Conservation (phyloP, 2,329 filamentous ascomycete species). For the Talaromyces islandicus region DNA sequence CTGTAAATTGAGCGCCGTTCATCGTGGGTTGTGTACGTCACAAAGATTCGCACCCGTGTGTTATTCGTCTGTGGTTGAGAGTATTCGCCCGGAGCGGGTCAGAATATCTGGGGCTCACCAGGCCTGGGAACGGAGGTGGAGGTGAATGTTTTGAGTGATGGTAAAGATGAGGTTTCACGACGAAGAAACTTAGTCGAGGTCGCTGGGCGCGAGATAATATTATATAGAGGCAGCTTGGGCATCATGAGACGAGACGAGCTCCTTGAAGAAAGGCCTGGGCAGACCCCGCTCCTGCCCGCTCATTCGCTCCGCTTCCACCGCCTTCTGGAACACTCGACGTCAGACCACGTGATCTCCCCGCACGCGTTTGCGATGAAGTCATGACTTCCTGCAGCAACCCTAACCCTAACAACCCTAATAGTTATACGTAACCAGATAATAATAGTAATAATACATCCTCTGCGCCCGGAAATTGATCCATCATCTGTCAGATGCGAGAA, state of each 20-base stretch:
- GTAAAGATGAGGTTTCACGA: background rate
- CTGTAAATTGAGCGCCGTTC: slow-evolving; percentile 68
- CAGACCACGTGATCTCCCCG: slow-evolving; percentile 7
- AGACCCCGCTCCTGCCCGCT: slow-evolving; percentile 8
- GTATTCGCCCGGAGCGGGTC: background rate
- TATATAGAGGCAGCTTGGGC: slow-evolving; percentile 5
- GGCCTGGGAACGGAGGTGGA: background rate
- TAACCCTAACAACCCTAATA: background rate
- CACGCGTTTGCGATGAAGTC: background rate
- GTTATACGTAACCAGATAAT: too few relatives aligned
- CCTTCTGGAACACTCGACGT: slow-evolving; percentile 11
- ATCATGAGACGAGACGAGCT: background rate
- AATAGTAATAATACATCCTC: too few relatives aligned
- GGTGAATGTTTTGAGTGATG: background rate
- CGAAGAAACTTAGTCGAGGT: background rate
- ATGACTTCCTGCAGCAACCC: background rate
- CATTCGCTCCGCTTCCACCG: slow-evolving; percentile 9
- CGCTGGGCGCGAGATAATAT: background rate
- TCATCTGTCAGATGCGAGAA: too few relatives aligned
- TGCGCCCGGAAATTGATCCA: too few relatives aligned
- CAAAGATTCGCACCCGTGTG: background rate
- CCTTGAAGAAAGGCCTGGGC: background rate
- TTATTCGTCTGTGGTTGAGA: background rate
- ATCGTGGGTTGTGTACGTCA: slow-evolving; percentile 19
- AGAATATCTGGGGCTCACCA: background rate